Evolutionary conservation across 169 alveolate species (phyloP).

Genomic region (Amoebophrya sp.): DNA sequence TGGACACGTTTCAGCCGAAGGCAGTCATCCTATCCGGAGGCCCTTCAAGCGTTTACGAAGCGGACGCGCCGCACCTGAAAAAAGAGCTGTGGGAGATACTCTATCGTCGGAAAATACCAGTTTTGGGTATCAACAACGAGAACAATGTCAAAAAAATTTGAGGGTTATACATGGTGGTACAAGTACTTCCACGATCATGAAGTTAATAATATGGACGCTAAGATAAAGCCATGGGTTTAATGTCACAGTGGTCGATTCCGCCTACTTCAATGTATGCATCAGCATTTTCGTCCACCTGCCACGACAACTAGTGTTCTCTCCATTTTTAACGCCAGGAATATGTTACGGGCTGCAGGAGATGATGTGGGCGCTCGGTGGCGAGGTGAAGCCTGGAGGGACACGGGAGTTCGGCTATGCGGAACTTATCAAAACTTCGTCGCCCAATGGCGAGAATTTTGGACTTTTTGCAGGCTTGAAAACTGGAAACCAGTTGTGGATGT

Average conservation of each 20-base stretch:
- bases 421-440: too few species aligned
- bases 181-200: too few species aligned
- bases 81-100: slow-evolving; percentile 41
- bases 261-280: too few species aligned
- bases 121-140: not conserved
- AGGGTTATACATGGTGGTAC: too few species aligned
- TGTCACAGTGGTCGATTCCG: too few species aligned
- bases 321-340: slow-evolving; percentile 33
- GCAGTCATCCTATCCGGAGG: slow-evolving; percentile 59
- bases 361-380: slow-evolving; percentile 44
- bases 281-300: too few species aligned
- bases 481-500: slow-evolving; percentile 45
- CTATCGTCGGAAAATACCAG: not conserved
- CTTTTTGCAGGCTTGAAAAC: not conserved
- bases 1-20: slow-evolving; percentile 40
- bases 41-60: slow-evolving; percentile 56
- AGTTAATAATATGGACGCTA: too few species aligned
- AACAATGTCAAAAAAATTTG: too few species aligned
- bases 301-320: too few species aligned
- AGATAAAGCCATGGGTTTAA: too few species aligned
- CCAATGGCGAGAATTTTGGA: too few species aligned
- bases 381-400: slow-evolving; percentile 40
- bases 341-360: slow-evolving; percentile 55
- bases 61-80: slow-evolving; percentile 53
- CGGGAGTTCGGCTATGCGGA: slow-evolving; percentile 50